Conservation (phyloP, 208 protist genomes). For the Balamuthia mandrillaris region DNA sequence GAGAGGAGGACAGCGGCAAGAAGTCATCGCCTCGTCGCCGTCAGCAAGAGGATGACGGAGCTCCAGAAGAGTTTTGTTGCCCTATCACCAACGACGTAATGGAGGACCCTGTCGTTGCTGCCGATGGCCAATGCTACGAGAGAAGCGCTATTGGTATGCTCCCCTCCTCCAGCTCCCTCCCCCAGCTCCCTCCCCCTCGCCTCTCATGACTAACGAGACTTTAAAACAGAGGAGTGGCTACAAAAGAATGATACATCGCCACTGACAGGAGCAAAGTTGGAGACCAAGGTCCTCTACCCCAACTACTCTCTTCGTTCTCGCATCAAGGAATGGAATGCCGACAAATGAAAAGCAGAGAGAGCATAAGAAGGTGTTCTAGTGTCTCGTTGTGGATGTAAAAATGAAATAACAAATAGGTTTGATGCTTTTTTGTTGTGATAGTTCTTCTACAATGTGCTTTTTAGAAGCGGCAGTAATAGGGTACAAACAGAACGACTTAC, state of each 20-base stretch:
- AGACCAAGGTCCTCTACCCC: conserved; percentile 19
- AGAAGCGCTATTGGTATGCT: not conserved
- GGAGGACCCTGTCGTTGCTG: conserved; percentile 28
- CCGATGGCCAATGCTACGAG: conserved; percentile 37
- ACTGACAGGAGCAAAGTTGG: not conserved
- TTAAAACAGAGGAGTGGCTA: conserved; percentile 16
- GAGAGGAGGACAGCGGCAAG: too few species aligned
- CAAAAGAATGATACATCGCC: conserved; percentile 27
- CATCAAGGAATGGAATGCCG: conserved; percentile 34
- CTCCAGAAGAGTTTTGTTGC: conserved; percentile 18
- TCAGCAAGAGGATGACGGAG: too few species aligned
- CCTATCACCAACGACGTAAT: conserved; percentile 40
- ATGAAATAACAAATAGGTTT: too few species aligned
- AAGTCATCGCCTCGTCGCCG: too few species aligned
- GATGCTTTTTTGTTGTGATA: too few species aligned
- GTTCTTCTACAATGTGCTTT: too few species aligned
- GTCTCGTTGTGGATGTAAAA: too few species aligned
- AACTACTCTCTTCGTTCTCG: conserved; percentile 28
- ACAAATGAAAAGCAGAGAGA: too few species aligned
- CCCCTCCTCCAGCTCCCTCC: not conserved
- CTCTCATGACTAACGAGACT: not conserved
- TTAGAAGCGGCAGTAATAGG: too few species aligned
- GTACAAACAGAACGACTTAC: too few species aligned
- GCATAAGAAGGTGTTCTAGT: too few species aligned
- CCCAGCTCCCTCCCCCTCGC: not conserved